Evolutionary conservation across 805 yeast species (phyloP).

Genomic region (Nakazawaea anatomiae): DNA sequence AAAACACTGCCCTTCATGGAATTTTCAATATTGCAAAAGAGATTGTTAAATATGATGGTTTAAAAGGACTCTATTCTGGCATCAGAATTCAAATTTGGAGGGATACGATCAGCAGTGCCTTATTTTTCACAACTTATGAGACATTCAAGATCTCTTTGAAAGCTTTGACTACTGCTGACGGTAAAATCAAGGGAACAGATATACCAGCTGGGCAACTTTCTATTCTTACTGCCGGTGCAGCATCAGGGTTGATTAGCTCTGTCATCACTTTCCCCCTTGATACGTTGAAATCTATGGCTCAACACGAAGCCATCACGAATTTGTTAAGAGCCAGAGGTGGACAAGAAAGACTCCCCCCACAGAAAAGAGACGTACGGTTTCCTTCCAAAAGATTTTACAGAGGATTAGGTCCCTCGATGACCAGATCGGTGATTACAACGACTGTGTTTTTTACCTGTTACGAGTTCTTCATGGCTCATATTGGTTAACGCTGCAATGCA

Average conservation of each 20-base stretch:
- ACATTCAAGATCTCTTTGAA: constrained; percentile 51
- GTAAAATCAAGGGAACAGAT: constrained; percentile 16
- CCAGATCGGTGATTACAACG: constrained; percentile 67
- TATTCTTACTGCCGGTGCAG: constrained; percentile 69
- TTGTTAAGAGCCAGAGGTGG: constrained; percentile 50
- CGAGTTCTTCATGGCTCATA: constrained; percentile 59
- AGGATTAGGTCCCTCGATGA: constrained; percentile 70
- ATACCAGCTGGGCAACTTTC: constrained; percentile 32
- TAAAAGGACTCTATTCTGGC: constrained; percentile 67
- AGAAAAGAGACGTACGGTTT: constrained; percentile 26
- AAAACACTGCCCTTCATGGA: constrained; percentile 23
- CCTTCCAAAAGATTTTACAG: constrained; percentile 56
- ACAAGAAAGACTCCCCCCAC: constrained; percentile 32
- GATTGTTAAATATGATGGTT: constrained; percentile 54
- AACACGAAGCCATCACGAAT: constrained; percentile 66
- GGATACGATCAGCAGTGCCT: constrained; percentile 66
- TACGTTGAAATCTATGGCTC: constrained; percentile 70
- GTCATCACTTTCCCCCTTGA: constrained; percentile 72
- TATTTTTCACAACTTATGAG: constrained; percentile 74
- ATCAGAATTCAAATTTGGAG: constrained; percentile 59
- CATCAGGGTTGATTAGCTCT: constrained; percentile 76
- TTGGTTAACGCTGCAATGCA: constrained; percentile 17
- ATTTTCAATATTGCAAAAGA: constrained; percentile 40
- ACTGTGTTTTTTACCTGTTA: constrained; percentile 70
- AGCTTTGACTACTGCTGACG: constrained; percentile 15